These are phyloP conservation scores for Aspergillus heteromorphus DNA, from an alignment of 495 filamentous ascomycete species.

Conservation along the genomic window DNA sequence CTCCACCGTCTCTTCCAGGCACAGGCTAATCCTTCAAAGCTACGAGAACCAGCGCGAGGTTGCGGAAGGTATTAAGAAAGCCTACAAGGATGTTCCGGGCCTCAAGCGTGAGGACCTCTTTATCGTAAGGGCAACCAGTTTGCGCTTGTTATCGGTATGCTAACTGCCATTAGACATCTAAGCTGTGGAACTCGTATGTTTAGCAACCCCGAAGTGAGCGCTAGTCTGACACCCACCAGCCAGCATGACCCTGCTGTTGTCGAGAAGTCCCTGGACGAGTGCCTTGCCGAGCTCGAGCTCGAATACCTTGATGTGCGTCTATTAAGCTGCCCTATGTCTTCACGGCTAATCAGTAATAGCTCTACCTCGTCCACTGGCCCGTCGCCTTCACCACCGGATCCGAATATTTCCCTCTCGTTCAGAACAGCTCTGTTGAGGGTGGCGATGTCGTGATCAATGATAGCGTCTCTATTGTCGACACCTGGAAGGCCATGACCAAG, in stretches of 20 bases:
- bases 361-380: constrained; percentile 51
- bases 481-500: constrained; percentile 49
- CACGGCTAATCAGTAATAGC: constrained; percentile 17
- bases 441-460: constrained; percentile 42
- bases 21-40: constrained; percentile 44
- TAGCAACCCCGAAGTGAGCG: not conserved
- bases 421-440: constrained; percentile 29
- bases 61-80: constrained; percentile 41
- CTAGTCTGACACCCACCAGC: constrained; percentile 11
- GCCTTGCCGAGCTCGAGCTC: constrained; percentile 42
- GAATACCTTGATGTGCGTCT: constrained; percentile 43
- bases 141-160: not conserved
- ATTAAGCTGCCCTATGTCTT: not conserved
- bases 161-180: constrained; percentile 34
- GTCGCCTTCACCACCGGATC: constrained; percentile 41
- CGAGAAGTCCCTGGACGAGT: constrained; percentile 41
- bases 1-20: not conserved
- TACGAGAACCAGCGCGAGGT: constrained; percentile 49
- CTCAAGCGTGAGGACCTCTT: constrained; percentile 48
- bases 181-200: constrained; percentile 37
- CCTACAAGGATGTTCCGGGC: constrained; percentile 41
- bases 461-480: constrained; percentile 45
- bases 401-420: constrained; percentile 40
- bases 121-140: constrained; percentile 29
- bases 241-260: constrained; percentile 44